Base-by-base conservation (phyloP, 306 rosid species). In the Phaseolus lunatus region DNA sequence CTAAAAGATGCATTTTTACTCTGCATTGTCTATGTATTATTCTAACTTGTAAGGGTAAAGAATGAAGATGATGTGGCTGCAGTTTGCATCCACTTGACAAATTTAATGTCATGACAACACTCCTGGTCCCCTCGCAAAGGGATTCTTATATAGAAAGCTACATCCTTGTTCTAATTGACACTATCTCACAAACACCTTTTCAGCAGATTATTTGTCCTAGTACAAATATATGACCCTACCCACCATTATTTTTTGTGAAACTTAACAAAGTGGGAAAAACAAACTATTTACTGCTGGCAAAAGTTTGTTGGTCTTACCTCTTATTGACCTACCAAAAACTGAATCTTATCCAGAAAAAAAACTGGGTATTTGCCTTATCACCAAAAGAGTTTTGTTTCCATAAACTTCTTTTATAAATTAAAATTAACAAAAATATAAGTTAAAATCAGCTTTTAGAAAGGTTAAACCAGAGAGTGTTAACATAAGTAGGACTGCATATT, bases 81-180 rank as follows among this genome's bases (percentile, higher is more conserved):
- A 80, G 87, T 77, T 67, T 37, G 67, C 75, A 67, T 27, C 87
- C 52, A 75, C 78, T 66, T 24, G 67, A 83, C 62, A 29, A 68
- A 22, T 43, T 43, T 14, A 67, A 73, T 77, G 50, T 63, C 49
- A 39, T 64, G 26, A 63, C 66, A 64, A 61, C 44, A 18, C 57
- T 53, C 5, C 35, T 77, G 88, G 87, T 63, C 84, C 84, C 85
- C 37, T 65, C 2, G 16, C 20, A 15, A 13, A 61, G 62, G 64
- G 48, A 31, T 47, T 66, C 26, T 53, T 63, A 29, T 26, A 29
- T 27, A 61, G 70, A 49, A 44, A 27, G 26, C 37, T n/a, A 45
- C 71, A 61, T 49, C 59, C 69, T 27, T 11, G 15, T 47, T 58
- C n/a, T 29, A 33, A 76, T 64, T 65, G 39, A 65, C 65, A 48